Base-by-base conservation (phyloP, 768 basidiomycete species). In the Myochromella boudieri region DNA sequence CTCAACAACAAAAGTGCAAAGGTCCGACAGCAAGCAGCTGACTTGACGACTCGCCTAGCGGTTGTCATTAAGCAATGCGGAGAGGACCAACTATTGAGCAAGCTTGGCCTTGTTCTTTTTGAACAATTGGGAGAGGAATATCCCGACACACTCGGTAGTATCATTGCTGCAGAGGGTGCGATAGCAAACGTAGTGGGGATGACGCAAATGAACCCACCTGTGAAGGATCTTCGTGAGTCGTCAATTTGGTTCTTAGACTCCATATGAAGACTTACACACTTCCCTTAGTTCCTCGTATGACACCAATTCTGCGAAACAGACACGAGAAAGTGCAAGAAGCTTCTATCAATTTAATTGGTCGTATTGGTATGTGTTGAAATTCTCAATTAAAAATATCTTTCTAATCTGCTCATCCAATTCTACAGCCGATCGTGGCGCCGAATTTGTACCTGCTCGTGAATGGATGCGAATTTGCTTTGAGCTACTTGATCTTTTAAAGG, bases 381-480 rank as follows among this genome's bases (percentile, higher is more conserved):
- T n/a, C 11, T 37, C 28, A 27, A 44, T 28, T 28, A 39, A 15
- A 24, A 21, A 18, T 25, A 28, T 17, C 44, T 78, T 49, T 42
- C 26, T 12, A 31, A 22, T 10, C 45, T 27, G 43, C 26, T 12
- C 31, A 22, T 10, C 45, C 25, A 43, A 41, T 27, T 44, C 34
- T 41, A 20, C 40, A 68, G 95, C 97, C 47, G 97, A 99, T 82
- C 93, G 97, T 68, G 97, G 97, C 45, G 95, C 97, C 17, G 97
- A 98, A 68, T 97, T 92, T 51, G 95, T 99, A 0, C 95, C 97
- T 12, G 95, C 97, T 8, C 84, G 97, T 60, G 97, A 99, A 69
- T 98, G 95, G 97, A 99, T 99, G 97, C 87, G 97, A 62, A 98
- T 99, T 62, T 98, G 97, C 65, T 98, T 99, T 68, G 97, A 99